Evolutionary conservation across 1,284 basidiomycete species (phyloP).

Genomic region (Malassezia dermatis): DNA sequence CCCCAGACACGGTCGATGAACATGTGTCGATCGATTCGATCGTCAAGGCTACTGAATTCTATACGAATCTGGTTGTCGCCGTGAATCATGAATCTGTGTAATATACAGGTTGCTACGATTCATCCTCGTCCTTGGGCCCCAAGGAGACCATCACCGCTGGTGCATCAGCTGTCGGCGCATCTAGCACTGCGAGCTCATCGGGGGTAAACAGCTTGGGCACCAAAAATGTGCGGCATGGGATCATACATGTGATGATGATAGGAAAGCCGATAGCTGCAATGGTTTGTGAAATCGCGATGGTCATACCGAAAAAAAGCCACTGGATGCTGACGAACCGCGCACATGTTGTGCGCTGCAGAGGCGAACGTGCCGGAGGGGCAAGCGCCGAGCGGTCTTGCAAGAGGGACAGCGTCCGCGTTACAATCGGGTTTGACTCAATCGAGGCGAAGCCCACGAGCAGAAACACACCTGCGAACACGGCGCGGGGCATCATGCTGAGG

Average conservation of each 20-base stretch:
- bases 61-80: slow-evolving; percentile 52
- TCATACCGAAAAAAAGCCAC: slow-evolving; percentile 73
- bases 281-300: slow-evolving; percentile 84
- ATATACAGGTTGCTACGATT: neutral
- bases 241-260: slow-evolving; percentile 71
- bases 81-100: slow-evolving; percentile 34
- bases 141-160: slow-evolving; percentile 38
- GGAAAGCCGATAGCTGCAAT: slow-evolving; percentile 72
- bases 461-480: slow-evolving; percentile 44
- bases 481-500: slow-evolving; percentile 40
- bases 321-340: slow-evolving; percentile 70
- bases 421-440: slow-evolving; percentile 71
- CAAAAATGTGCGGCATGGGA: slow-evolving; percentile 67
- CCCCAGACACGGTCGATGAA: slow-evolving; percentile 57
- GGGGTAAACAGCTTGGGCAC: slow-evolving; percentile 68
- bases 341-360: slow-evolving; percentile 65
- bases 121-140: slow-evolving; percentile 21
- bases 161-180: slow-evolving; percentile 66
- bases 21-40: slow-evolving; percentile 49
- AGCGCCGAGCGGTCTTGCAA: slow-evolving; percentile 57
- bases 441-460: slow-evolving; percentile 52
- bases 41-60: slow-evolving; percentile 51
- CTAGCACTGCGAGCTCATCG: slow-evolving; percentile 72
- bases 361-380: slow-evolving; percentile 54
- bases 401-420: slow-evolving; percentile 69